Evolutionary conservation across 495 filamentous ascomycete genomes (phyloP).

Genomic region (Achaetomiella virescens): DNA sequence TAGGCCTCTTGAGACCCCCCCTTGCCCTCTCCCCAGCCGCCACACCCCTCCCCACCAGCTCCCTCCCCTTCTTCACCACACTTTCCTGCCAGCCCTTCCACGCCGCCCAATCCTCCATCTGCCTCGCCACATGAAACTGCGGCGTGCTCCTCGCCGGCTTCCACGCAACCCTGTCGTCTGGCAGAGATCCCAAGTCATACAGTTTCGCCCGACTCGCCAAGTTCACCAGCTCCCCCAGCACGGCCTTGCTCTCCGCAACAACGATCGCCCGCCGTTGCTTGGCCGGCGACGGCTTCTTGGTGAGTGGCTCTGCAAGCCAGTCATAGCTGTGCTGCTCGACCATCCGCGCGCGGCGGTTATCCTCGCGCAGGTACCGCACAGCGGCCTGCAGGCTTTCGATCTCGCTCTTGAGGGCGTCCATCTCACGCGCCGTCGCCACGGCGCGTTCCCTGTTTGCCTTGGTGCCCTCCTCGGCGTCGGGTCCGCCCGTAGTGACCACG

Average conservation of each 20-base stretch:
- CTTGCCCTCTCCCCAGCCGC: slow-evolving; percentile 7
- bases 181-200: slow-evolving; percentile 46
- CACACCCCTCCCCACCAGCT: slow-evolving; percentile 25
- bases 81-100: slow-evolving; percentile 39
- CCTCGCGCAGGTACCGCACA: slow-evolving; percentile 71
- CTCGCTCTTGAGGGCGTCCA: slow-evolving; percentile 63
- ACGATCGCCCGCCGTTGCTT: slow-evolving; percentile 55
- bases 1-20: slow-evolving; percentile 26
- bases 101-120: slow-evolving; percentile 36
- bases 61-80: slow-evolving; percentile 33
- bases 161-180: slow-evolving; percentile 47
- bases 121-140: slow-evolving; percentile 38
- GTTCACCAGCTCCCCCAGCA: slow-evolving; percentile 63
- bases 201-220: slow-evolving; percentile 55
- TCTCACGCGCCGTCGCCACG: slow-evolving; percentile 66
- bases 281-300: slow-evolving; percentile 39
- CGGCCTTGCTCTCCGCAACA: slow-evolving; percentile 61
- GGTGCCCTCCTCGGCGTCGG: slow-evolving; percentile 41
- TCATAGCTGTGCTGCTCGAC: slow-evolving; percentile 55
- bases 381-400: slow-evolving; percentile 66
- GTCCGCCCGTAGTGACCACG: slow-evolving; percentile 39
- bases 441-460: slow-evolving; percentile 52
- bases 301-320: slow-evolving; percentile 62
- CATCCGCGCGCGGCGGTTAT: slow-evolving; percentile 60
- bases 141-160: slow-evolving; percentile 40